Base-by-base conservation (phyloP, 1,284 basidiomycete species). In the Sporisorium iseilematis-ciliati region DNA sequence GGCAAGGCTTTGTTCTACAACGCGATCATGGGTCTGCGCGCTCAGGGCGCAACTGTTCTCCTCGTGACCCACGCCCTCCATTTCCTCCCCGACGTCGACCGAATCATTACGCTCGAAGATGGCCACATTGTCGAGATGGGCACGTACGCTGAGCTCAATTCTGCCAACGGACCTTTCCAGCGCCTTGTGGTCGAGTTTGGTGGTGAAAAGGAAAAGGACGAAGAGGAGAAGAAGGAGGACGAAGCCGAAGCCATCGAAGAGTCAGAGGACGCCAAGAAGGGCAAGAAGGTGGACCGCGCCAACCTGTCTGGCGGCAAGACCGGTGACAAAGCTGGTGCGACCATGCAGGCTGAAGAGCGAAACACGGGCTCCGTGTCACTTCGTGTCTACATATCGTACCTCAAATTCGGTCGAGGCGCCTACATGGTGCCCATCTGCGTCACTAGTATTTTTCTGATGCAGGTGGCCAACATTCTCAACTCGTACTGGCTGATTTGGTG, bases 61-160 rank as follows among this genome's bases (percentile, higher is more conserved):
- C 82, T 86, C 11, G 85, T 85, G 21, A 86, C 86, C 1, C 85
- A 86, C 59, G 85, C 84, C 0, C 69, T 86, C 26, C 86, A 86
- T 65, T 75, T 92, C n/a, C 86, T 93, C 1, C 90, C 91, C 64
- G 89, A 89, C 16, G 79, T 80, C 40, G 83, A 85, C 74, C 89
- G 90, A 78, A 90, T 94, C 59, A 91, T 92, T 82, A 89, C 91
- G 41, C 89, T 92, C 84, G 92, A 93, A 33, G 88, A 91, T 61
- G 92, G 92, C 8, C 83, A 82, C 10, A 89, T 92, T 33, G 89
- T 86, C 16, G 91, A 92, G 83, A 86, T 89, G 77, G 91, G 91
- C 38, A 90, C 89, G 0, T 92, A 89, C 77, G 77, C 88, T 61
- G 90, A 89, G 25, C 87, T 92, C 11, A 88, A 90, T 85, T 78